A percentile compares a stretch with the other conserved stretches of the same genome.
phyloP scores from a whole-genome alignment of 768 basidiomycete species.

The Leccinum sublutescens region DNA sequence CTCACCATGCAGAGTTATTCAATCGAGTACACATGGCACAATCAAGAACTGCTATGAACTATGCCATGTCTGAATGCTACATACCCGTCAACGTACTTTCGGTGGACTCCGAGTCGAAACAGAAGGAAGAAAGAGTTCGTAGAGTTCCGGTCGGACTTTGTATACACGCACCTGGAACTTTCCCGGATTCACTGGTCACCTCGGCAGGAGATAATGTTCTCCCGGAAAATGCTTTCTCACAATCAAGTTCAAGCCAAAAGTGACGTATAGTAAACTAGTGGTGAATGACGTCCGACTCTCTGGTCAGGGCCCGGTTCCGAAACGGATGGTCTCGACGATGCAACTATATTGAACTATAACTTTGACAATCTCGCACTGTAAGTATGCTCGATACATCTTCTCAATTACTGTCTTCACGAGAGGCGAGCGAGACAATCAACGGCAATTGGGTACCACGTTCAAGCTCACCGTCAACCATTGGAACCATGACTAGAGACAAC shows the following conservation, averaged over 20 bases:
- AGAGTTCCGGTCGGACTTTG: neutral
- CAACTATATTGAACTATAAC: neutral
- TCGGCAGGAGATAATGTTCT: neutral
- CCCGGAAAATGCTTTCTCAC: neutral
- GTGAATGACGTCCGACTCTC: neutral
- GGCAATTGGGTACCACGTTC: conserved; percentile 31
- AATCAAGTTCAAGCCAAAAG: neutral
- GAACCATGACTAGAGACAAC: conserved; percentile 31
- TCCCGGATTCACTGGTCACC: neutral
- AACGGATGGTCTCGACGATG: neutral
- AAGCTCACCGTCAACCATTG: conserved; percentile 32
- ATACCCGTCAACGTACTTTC: too few relatives aligned
- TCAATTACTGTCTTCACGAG: neutral
- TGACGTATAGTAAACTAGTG: neutral
- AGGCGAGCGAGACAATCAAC: conserved; percentile 7
- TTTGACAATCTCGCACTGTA: neutral
- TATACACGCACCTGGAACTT: neutral
- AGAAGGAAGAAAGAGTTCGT: neutral
- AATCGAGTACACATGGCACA: neutral
- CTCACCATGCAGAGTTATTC: neutral
- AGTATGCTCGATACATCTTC: neutral
- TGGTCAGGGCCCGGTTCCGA: neutral
- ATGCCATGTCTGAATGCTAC: neutral
- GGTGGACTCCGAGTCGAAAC: neutral
- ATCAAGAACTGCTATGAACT: neutral